Percentiles rank a stretch among this genome's conserved stretches.
phyloP scores from a whole-genome alignment of 2,329 filamentous ascomycete species.

The Penicillium sp. region DNA sequence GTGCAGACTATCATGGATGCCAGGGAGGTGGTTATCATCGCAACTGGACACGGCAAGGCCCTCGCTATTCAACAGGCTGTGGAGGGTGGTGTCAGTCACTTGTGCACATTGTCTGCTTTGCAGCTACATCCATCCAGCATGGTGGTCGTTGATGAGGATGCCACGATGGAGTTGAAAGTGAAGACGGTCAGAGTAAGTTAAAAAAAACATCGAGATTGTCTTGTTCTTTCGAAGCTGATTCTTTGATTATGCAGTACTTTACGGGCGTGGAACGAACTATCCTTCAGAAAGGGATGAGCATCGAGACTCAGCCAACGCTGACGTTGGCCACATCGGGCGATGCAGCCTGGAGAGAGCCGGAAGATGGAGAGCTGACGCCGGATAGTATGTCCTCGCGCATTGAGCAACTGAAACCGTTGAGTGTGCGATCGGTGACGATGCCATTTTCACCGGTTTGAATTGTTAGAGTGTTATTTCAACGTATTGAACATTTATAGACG shows the following conservation, averaged over 20 bases:
- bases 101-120: slow-evolving; percentile 1
- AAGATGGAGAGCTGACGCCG: neutral
- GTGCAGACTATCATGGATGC: slow-evolving; percentile 6
- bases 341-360: neutral
- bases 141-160: slow-evolving; percentile 5
- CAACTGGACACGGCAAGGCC: neutral
- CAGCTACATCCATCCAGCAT: slow-evolving; percentile 1
- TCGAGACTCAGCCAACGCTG: neutral
- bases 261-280: slow-evolving; percentile 1
- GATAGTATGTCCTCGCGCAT: slow-evolving; percentile 4
- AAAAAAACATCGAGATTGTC: too few relatives aligned
- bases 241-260: neutral
- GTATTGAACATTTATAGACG: neutral
- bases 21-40: slow-evolving; percentile 1
- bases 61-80: slow-evolving; percentile 1
- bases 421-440: slow-evolving; percentile 4
- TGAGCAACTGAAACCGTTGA: neutral
- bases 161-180: neutral
- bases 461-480: neutral
- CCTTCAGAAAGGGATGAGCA: neutral
- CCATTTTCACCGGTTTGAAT: slow-evolving; percentile 2
- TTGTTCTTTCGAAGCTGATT: neutral
- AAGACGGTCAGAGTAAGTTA: slow-evolving; percentile 1
- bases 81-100: neutral
- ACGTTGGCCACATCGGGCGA: neutral